phyloP scores from a whole-genome alignment of 2,329 filamentous ascomycete species.

The Phyllosticta paracitricarpa region DNA sequence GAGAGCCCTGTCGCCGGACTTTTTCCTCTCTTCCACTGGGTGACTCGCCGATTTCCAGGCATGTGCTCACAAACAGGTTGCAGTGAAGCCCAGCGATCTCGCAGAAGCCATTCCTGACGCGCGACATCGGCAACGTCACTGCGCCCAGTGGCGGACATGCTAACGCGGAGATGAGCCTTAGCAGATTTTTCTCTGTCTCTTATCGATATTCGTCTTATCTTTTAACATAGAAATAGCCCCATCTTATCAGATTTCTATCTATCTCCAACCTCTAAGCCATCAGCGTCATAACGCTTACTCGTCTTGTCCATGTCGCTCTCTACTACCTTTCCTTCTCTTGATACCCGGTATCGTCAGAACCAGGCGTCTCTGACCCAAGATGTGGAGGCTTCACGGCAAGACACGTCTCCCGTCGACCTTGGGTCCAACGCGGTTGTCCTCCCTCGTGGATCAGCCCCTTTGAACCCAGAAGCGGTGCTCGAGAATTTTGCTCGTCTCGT shows the following conservation, averaged over 20 bases:
- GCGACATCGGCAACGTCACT: neutral
- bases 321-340: conserved; percentile 6
- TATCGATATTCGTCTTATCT: neutral
- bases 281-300: conserved; percentile 1
- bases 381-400: neutral
- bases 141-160: neutral
- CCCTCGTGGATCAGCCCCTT: neutral
- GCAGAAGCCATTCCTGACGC: neutral
- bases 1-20: neutral
- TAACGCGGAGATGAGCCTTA: conserved; percentile 11
- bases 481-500: conserved; percentile 2
- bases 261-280: neutral
- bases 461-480: conserved; percentile 1
- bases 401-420: neutral
- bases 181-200: conserved; percentile 11
- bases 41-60: neutral
- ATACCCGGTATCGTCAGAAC: conserved; percentile 7
- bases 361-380: neutral
- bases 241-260: conserved; percentile 6
- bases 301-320: conserved; percentile 7
- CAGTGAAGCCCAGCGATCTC: neutral
- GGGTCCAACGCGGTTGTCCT: conserved; percentile 3
- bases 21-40: neutral
- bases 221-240: neutral
- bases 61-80: neutral